Conservation (phyloP, 2,329 filamentous ascomycete genomes). For the Curvularia eragrostidis region DNA sequence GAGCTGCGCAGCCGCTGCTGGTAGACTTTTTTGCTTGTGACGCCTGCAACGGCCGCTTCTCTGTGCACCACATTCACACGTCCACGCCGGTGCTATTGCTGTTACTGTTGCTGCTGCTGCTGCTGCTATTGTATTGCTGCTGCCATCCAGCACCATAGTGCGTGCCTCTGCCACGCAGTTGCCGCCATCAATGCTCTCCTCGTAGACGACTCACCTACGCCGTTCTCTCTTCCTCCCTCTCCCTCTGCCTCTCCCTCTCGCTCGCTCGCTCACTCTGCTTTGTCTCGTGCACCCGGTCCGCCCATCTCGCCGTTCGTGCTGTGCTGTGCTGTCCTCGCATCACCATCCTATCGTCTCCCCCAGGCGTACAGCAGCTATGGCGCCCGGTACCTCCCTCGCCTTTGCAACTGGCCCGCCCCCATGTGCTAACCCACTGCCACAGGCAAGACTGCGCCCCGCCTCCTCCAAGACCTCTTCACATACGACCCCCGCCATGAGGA, state of each 20-base stretch:
- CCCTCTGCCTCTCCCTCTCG: too few relatives aligned
- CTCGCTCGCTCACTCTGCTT: constrained; percentile 7
- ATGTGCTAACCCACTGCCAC: constrained; percentile 33
- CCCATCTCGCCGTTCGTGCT: constrained; percentile 13
- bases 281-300: constrained; percentile 2
- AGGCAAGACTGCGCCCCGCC: constrained; percentile 59
- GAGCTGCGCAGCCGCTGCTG: not conserved
- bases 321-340: constrained; percentile 6
- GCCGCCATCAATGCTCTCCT: constrained; percentile 27
- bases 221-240: not conserved
- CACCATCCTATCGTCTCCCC: constrained; percentile 9
- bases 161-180: constrained; percentile 13
- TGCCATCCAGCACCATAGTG: constrained; percentile 7
- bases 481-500: constrained; percentile 60
- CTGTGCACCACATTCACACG: not conserved
- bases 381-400: constrained; percentile 32
- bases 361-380: constrained; percentile 21
- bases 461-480: constrained; percentile 59
- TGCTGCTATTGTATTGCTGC: too few relatives aligned
- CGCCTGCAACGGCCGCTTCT: not conserved
- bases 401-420: not conserved
- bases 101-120: too few relatives aligned
- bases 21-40: not conserved
- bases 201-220: constrained; percentile 24
- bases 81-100: too few relatives aligned